A percentile compares a stretch with the other conserved stretches of the same genome.
Evolutionary conservation across 1,284 basidiomycete species (phyloP).

Genomic region (Volvariella volvacea): DNA sequence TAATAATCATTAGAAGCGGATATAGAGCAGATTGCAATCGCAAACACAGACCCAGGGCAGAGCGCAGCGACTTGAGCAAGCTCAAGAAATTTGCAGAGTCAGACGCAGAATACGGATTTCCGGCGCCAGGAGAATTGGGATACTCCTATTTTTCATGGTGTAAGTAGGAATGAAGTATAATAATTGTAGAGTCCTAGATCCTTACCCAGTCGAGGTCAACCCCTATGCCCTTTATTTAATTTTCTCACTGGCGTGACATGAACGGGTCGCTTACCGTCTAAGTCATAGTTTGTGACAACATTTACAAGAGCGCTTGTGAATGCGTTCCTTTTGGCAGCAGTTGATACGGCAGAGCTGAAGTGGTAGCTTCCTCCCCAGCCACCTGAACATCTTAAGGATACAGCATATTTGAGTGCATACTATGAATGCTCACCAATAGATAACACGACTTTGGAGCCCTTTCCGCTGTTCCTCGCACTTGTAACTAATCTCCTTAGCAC

Average conservation of each 20-base stretch:
- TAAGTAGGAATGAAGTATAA: background rate
- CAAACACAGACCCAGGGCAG: slow-evolving; percentile 45
- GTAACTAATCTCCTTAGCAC: slow-evolving; percentile 60
- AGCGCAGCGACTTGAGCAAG: slow-evolving; percentile 56
- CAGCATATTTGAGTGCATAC: background rate
- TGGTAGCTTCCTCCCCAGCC: slow-evolving; percentile 51
- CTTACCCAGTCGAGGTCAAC: slow-evolving; percentile 72
- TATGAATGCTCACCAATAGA: slow-evolving; percentile 55
- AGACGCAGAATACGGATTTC: slow-evolving; percentile 51
- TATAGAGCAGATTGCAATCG: too few relatives aligned
- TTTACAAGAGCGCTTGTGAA: slow-evolving; percentile 56
- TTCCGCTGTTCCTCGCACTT: slow-evolving; percentile 49
- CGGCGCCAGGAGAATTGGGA: slow-evolving; percentile 58
- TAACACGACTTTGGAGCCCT: slow-evolving; percentile 60
- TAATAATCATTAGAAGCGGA: background rate
- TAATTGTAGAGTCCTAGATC: background rate
- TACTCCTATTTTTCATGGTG: slow-evolving; percentile 58
- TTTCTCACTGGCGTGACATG: background rate
- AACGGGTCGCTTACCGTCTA: slow-evolving; percentile 44
- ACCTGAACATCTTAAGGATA: slow-evolving; percentile 19
- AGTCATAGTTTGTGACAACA: slow-evolving; percentile 53
- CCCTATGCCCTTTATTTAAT: slow-evolving; percentile 16
- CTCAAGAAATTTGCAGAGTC: slow-evolving; percentile 66
- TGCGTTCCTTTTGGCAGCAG: slow-evolving; percentile 39
- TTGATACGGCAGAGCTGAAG: slow-evolving; percentile 59